Evolutionary conservation across 2,329 filamentous ascomycete genomes (phyloP), one percentile per base, ranked within the genome.

Genomic region (Colletotrichum sp.): DNA sequence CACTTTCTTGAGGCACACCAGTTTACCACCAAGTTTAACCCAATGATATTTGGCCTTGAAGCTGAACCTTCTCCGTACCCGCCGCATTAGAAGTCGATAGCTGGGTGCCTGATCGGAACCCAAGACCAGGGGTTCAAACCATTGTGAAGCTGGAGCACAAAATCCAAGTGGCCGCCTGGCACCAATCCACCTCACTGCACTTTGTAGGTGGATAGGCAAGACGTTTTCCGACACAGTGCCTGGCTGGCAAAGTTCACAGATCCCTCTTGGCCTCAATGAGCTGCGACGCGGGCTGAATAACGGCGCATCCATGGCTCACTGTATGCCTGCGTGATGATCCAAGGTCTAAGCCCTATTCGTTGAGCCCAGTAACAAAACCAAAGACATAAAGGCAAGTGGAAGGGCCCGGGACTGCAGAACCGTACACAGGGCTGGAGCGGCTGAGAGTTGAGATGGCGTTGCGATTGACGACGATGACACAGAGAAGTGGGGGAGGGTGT

Each of bases 51-150:
- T n/a, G 34, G n/a, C 34, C 21, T 63, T 16, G 30, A 24, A 32
- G 49, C 34, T 21, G 67, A 64, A 64, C 59, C 71, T 63, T 30
- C 69, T 26, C 68, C 30, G 67, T 72, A 68, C 52, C 44, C 34
- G 36, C 24, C 44, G 52, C 64, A 26, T 26, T 15, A 12, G 15
- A 21, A 52, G 26, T 59, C 32, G 18, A 24, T 15, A 8, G 52
- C 26, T 72, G 26, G 59, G 60, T 74, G 71, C 67, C 72, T 74
- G 44, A 74, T 71, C 59, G 72, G 71, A 71, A 74, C 72, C 72
- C 67, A 74, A 74, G 59, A 71, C 72, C 21, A 28, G 60, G 32
- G 59, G 63, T 66, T 60, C 71, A 55, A 55, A 62, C 36, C 12
- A 34, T 28, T 44, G n/a, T 34, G 66, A 44, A 30, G 28, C 60